Conservation (phyloP, 2,329 filamentous ascomycete genomes). For the Aschersonia sp. region DNA sequence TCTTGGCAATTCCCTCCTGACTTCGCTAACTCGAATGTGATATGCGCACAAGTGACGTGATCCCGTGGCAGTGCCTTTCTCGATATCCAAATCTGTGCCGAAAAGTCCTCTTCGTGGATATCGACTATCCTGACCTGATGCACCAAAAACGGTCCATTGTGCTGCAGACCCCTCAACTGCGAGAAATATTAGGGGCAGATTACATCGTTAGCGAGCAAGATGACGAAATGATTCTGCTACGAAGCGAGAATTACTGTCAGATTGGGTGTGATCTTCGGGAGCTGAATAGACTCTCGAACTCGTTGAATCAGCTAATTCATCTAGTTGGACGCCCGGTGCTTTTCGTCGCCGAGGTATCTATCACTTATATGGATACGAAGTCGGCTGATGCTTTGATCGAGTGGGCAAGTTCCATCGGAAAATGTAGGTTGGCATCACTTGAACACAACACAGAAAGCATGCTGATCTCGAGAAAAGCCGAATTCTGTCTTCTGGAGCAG, state of each 20-base stretch:
- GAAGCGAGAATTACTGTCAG: conserved; percentile 59
- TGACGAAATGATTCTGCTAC: conserved; percentile 37
- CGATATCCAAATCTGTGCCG: conserved; percentile 45
- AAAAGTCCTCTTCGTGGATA: conserved; percentile 59
- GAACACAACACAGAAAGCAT: neutral
- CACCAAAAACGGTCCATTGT: conserved; percentile 58
- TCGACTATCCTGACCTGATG: conserved; percentile 76
- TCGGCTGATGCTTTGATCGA: conserved; percentile 60
- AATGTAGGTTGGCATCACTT: conserved; percentile 34
- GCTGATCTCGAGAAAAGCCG: conserved; percentile 29
- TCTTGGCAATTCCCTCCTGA: neutral
- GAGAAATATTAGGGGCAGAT: conserved; percentile 16
- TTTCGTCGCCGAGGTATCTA: conserved; percentile 79
- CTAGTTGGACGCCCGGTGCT: conserved; percentile 48
- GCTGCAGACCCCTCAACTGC: conserved; percentile 43
- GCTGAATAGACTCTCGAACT: conserved; percentile 41
- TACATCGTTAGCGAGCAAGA: conserved; percentile 20
- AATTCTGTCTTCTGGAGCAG: conserved; percentile 80
- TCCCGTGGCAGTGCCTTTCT: conserved; percentile 70
- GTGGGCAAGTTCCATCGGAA: conserved; percentile 60
- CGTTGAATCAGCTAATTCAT: conserved; percentile 44
- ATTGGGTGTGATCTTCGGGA: conserved; percentile 71
- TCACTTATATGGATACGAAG: conserved; percentile 73
- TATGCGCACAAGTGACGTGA: conserved; percentile 52
- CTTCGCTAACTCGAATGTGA: neutral